phyloP scores from a whole-genome alignment of 805 yeast species.

The Lachancea cidri region DNA sequence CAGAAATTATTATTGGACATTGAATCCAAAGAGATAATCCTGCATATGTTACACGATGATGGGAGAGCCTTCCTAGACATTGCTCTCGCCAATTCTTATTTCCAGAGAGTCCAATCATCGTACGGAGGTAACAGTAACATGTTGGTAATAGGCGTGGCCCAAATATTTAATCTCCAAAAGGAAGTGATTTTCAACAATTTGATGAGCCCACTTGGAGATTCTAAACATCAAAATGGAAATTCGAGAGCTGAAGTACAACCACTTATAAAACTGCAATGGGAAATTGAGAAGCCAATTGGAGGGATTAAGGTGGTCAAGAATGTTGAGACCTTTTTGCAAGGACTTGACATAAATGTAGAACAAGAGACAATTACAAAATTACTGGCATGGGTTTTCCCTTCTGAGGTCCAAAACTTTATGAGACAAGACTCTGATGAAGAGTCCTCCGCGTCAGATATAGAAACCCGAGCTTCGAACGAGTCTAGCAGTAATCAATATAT shows the following conservation, averaged over 20 bases:
- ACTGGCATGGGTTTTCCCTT: conserved; percentile 68
- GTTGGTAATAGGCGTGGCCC: conserved; percentile 54
- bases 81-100: conserved; percentile 55
- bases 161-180: conserved; percentile 59
- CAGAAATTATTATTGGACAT: conserved; percentile 56
- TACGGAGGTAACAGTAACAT: conserved; percentile 65
- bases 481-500: background rate
- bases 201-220: conserved; percentile 43
- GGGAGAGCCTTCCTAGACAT: conserved; percentile 66
- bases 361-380: conserved; percentile 60
- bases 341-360: conserved; percentile 69
- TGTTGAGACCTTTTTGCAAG: conserved; percentile 56
- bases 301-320: conserved; percentile 78
- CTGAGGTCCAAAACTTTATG: conserved; percentile 27
- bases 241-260: conserved; percentile 18
- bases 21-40: conserved; percentile 60
- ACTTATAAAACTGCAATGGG: conserved; percentile 56
- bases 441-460: conserved; percentile 7
- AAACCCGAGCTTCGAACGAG: background rate
- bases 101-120: conserved; percentile 54
- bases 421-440: conserved; percentile 15
- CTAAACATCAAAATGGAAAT: conserved; percentile 13
- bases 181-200: conserved; percentile 65
- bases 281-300: conserved; percentile 80
- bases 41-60: conserved; percentile 61